These are phyloP conservation scores for Mycena latifolia DNA, from an alignment of 768 basidiomycete genomes.

Conservation along the genomic window DNA sequence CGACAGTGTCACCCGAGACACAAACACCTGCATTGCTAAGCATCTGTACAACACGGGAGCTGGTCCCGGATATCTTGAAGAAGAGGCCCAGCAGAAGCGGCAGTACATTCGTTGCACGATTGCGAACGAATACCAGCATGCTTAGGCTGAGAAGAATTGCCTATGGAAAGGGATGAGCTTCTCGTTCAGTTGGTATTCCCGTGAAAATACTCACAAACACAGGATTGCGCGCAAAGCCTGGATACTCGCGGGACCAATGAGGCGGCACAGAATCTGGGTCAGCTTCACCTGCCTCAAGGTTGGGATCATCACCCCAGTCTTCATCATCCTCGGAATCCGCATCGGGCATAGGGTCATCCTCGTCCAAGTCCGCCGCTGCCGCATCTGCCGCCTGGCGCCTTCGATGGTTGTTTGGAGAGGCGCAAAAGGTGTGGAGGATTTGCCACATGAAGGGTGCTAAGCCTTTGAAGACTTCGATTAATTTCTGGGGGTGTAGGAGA, in stretches of 20 bases:
- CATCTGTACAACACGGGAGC: slow-evolving; percentile 40
- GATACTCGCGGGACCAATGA: neutral
- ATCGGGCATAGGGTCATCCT: neutral
- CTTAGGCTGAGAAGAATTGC: slow-evolving; percentile 20
- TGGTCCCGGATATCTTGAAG: too few species aligned
- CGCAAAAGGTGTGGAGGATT: slow-evolving; percentile 11
- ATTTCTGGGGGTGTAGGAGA: slow-evolving; percentile 13
- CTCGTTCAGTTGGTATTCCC: neutral
- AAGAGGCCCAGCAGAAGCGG: too few species aligned
- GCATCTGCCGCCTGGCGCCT: neutral
- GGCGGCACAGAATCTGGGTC: neutral
- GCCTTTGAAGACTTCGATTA: slow-evolving; percentile 2
- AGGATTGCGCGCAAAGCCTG: slow-evolving; percentile 40
- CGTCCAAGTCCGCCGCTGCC: neutral
- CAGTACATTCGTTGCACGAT: too few species aligned
- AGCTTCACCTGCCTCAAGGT: slow-evolving; percentile 3
- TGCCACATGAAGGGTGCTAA: slow-evolving; percentile 23
- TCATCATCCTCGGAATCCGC: neutral
- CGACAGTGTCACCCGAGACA: slow-evolving; percentile 42
- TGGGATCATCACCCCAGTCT: slow-evolving; percentile 23
- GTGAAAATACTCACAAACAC: slow-evolving; percentile 28
- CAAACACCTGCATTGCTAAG: slow-evolving; percentile 43
- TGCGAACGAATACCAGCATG: too few species aligned
- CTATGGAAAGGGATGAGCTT: slow-evolving; percentile 6
- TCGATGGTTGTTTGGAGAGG: slow-evolving; percentile 11